These are phyloP conservation scores for Ambrosiella beaveri DNA, from an alignment of 2,329 filamentous ascomycete species.

Conservation along the genomic window DNA sequence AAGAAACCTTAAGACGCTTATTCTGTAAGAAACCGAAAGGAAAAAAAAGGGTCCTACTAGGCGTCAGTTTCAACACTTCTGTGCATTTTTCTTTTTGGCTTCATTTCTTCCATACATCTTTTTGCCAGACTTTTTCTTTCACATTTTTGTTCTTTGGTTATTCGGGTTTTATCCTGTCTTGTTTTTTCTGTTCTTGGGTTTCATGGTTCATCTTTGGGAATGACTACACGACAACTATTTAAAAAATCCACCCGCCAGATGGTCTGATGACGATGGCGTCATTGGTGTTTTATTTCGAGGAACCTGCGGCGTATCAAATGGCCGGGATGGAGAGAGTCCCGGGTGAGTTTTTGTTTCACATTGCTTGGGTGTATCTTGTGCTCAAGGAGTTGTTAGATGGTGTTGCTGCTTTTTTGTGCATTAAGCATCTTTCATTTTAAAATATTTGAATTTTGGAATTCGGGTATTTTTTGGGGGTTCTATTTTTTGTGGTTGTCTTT, in stretches of 20 bases:
- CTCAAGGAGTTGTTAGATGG: not conserved
- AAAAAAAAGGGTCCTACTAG: not conserved
- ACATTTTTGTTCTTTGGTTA: not conserved
- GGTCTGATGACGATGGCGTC: not conserved
- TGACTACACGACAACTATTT: not conserved
- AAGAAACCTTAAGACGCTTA: conserved; percentile 63
- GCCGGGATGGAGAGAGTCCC: not conserved
- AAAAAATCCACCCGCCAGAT: not conserved
- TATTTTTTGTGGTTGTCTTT: not conserved
- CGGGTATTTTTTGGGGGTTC: not conserved
- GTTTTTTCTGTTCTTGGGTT: not conserved
- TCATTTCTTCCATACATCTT: not conserved
- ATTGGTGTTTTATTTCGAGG: not conserved
- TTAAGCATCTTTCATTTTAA: not conserved
- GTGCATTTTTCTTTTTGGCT: not conserved
- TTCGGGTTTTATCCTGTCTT: not conserved
- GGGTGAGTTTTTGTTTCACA: not conserved
- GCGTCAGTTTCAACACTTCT: not conserved
- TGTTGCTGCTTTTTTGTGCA: not conserved
- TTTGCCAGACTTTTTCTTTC: not conserved
- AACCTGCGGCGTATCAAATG: not conserved
- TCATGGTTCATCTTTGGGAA: not conserved
- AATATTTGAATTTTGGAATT: not conserved
- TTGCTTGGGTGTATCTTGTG: not conserved
- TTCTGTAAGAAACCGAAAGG: conserved; percentile 33